Conservation (phyloP, 129 eudicot species). For the Oenanthe sinensis region DNA sequence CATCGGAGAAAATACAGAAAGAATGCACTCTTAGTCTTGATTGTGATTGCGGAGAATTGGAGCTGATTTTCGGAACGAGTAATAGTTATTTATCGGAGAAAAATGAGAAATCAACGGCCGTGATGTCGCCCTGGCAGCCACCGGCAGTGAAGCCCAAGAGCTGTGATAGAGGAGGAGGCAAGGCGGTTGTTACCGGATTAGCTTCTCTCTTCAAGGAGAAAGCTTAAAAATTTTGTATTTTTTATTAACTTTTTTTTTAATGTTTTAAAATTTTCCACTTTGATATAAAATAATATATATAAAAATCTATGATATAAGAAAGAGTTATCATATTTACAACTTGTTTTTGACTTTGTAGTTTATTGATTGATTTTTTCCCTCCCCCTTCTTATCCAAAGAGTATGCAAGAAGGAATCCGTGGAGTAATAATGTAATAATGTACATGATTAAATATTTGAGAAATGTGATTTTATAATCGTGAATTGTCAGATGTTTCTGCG, state of each 20-base stretch:
- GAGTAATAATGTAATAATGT: background rate
- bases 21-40: background rate
- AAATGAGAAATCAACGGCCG: conserved; percentile 11
- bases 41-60: conserved; percentile 19
- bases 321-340: background rate
- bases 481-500: conserved; percentile 4
- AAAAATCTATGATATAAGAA: background rate
- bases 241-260: conserved; percentile 3
- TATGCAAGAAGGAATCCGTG: conserved; percentile 4
- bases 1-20: background rate
- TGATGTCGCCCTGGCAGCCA: conserved; percentile 27
- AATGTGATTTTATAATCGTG: background rate
- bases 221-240: conserved; percentile 22
- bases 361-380: background rate
- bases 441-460: background rate
- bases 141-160: conserved; percentile 46
- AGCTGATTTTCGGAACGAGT: conserved; percentile 27
- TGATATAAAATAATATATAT: background rate
- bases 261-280: background rate
- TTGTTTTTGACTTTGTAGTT: background rate
- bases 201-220: conserved; percentile 48
- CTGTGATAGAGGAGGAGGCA: conserved; percentile 26
- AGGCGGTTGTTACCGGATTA: conserved; percentile 40
- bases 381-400: background rate
- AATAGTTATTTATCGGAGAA: background rate